A percentile compares a stretch with the other conserved stretches of the same genome.
These are phyloP conservation scores for Cercospora zeae-maydis DNA, from an alignment of 2,329 filamentous ascomycete genomes.

Conservation along the genomic window DNA sequence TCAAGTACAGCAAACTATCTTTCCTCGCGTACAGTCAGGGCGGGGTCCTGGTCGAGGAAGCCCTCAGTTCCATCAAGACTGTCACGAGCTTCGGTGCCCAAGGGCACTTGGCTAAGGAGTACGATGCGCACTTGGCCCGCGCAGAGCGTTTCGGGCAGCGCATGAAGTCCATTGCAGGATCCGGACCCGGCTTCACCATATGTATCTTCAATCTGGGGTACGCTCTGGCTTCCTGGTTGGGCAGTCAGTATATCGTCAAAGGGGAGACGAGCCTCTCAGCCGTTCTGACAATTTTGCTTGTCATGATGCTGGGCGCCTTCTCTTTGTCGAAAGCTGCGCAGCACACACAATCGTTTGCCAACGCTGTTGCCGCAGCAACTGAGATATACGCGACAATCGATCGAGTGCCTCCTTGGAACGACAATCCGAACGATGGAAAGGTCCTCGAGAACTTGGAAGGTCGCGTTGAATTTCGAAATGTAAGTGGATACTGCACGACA, in stretches of 20 bases:
- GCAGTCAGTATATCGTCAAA: constrained; percentile 67
- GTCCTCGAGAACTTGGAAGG: constrained; percentile 71
- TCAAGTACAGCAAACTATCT: constrained; percentile 75
- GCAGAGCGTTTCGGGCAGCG: constrained; percentile 74
- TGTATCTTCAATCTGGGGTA: constrained; percentile 81
- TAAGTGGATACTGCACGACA: neutral
- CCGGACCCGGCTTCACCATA: constrained; percentile 83
- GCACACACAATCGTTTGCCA: constrained; percentile 80
- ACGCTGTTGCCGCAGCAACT: constrained; percentile 73
- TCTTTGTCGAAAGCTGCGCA: constrained; percentile 83
- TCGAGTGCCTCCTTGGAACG: constrained; percentile 76
- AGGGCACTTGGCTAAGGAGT: constrained; percentile 78
- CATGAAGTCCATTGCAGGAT: constrained; percentile 66
- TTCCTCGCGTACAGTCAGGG: constrained; percentile 77
- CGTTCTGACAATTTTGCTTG: constrained; percentile 81
- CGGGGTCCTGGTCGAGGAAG: constrained; percentile 87
- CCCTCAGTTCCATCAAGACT: constrained; percentile 87
- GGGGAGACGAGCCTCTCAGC: constrained; percentile 63
- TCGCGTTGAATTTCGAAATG: constrained; percentile 72
- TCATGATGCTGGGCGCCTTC: constrained; percentile 90
- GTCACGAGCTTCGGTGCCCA: constrained; percentile 90
- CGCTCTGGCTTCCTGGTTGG: constrained; percentile 83
- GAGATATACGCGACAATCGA: constrained; percentile 96
- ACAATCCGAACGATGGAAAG: constrained; percentile 63
- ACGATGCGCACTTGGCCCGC: constrained; percentile 67